Base-by-base conservation (phyloP, 1,284 basidiomycete genomes). In the Sporisorium exsertum region DNA sequence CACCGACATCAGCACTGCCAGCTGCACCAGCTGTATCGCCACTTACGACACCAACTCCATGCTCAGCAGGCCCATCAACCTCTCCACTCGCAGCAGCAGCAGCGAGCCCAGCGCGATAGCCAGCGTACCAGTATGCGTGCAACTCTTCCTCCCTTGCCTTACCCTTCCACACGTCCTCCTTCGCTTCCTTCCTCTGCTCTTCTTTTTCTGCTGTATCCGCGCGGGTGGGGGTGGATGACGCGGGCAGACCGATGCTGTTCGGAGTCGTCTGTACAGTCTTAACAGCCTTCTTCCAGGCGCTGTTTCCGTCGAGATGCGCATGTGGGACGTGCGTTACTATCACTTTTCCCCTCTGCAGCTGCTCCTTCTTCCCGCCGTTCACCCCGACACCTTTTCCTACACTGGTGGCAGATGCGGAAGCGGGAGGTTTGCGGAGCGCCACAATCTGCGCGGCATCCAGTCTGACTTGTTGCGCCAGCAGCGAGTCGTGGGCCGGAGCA, bases 261-360 rank as follows among this genome's bases (percentile, higher is more conserved):
- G 62, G 59, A 1, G 73, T 76, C 1, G 56, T 29, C n/a, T 63
- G 47, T 7, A 76, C 73, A 2, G 59, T 68, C 13, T 63, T 62
- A 13, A 72, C 42, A 0, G 73, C 73, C 20, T 63, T 68, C 29
- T 57, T 59, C 73, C 73, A 76, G 0, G 73, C 69, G 0, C 3
- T 10, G 42, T 75, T 75, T 5, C 72, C 72, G 0, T 43, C n/a
- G 2, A 75, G 1, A 15, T 67, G 24, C 5, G 54, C 72, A 9
- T 50, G 27, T 6, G 67, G 63, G 1, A 75, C 64, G 6, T 15
- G 3, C 2, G 64, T 73, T 3, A 67, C 57, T 15, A 64, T 29
- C 1, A 37, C 52, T 32, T 65, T 65, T 1, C 68, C 62, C 40
- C 15, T 20, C n/a, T 43, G n/a, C 55, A 16, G 22, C 13, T 29